Percentiles rank a stretch among this genome's conserved stretches.
phyloP scores from a whole-genome alignment of 495 filamentous ascomycete species.

The Penicillium pancosmium region DNA sequence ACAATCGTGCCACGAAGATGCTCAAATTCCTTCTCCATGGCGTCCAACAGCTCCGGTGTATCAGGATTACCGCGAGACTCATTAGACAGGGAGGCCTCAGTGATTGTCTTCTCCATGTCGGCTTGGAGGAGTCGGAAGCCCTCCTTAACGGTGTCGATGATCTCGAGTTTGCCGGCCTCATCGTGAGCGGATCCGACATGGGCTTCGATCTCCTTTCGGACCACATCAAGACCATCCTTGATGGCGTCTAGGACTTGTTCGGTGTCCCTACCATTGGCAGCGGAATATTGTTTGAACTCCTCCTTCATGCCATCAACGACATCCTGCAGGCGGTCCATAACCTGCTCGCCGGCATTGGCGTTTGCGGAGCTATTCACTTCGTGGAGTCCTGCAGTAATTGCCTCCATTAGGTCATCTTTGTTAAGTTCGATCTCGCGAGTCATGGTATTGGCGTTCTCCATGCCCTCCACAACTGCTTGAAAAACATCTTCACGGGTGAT shows the following conservation, averaged over 20 bases:
- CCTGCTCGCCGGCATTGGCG: slow-evolving; percentile 59
- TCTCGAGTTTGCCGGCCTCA: slow-evolving; percentile 71
- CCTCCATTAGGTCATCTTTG: slow-evolving; percentile 66
- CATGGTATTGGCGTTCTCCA: slow-evolving; percentile 51
- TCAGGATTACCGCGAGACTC: slow-evolving; percentile 44
- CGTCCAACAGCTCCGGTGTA: slow-evolving; percentile 61
- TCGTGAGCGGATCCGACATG: slow-evolving; percentile 73
- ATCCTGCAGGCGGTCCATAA: slow-evolving; percentile 73
- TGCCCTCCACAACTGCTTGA: slow-evolving; percentile 59
- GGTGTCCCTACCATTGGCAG: slow-evolving; percentile 73
- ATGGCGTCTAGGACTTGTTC: slow-evolving; percentile 83
- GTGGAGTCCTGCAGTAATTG: slow-evolving; percentile 61
- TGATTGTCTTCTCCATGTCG: slow-evolving; percentile 68
- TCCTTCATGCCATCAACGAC: slow-evolving; percentile 74
- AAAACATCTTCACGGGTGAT: slow-evolving; percentile 57
- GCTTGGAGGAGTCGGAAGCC: slow-evolving; percentile 73
- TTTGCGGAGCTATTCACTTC: slow-evolving; percentile 54
- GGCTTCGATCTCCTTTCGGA: slow-evolving; percentile 78
- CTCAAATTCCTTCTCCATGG: slow-evolving; percentile 72
- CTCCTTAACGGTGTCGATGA: slow-evolving; percentile 71
- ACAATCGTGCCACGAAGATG: slow-evolving; percentile 73
- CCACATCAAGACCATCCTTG: slow-evolving; percentile 79
- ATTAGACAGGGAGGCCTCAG: slow-evolving; percentile 40
- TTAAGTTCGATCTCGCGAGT: slow-evolving; percentile 62
- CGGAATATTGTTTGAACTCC: slow-evolving; percentile 73